These are phyloP conservation scores for Panaeolus cyanescens DNA, from an alignment of 768 basidiomycete species.

Conservation along the genomic window DNA sequence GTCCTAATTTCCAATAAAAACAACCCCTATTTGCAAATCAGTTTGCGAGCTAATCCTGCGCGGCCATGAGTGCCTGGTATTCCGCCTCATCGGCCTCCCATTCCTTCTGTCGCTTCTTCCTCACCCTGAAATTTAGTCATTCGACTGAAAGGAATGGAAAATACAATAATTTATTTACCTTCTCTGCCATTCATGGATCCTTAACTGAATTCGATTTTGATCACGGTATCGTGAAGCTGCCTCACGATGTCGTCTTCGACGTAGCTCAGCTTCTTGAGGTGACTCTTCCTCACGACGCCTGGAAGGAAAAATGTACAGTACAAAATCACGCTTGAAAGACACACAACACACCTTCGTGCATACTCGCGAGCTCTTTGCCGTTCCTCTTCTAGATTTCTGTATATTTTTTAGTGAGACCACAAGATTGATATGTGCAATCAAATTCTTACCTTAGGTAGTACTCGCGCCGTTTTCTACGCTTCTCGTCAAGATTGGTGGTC, in stretches of 20 bases:
- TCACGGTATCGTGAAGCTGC: neutral
- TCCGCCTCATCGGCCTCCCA: neutral
- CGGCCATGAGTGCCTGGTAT: neutral
- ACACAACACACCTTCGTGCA: neutral
- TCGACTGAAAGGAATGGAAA: no score
- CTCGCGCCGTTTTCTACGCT: no score
- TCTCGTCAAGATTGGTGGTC: no score
- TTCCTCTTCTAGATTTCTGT: neutral
- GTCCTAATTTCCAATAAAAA: neutral
- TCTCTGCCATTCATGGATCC: neutral
- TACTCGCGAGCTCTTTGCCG: neutral
- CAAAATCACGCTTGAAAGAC: neutral
- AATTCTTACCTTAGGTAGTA: neutral
- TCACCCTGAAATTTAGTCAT: neutral
- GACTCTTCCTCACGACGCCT: neutral
- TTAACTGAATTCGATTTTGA: neutral
- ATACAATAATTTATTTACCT: no score
- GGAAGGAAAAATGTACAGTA: no score
- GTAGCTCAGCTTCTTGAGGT: neutral
- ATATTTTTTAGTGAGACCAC: neutral
- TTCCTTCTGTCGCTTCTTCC: neutral
- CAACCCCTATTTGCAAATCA: neutral
- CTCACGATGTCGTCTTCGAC: neutral
- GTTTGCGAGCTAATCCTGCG: neutral
- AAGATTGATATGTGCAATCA: neutral